phyloP scores from a whole-genome alignment of 2,329 filamentous ascomycete genomes.

The Fusarium brachygibbosum region DNA sequence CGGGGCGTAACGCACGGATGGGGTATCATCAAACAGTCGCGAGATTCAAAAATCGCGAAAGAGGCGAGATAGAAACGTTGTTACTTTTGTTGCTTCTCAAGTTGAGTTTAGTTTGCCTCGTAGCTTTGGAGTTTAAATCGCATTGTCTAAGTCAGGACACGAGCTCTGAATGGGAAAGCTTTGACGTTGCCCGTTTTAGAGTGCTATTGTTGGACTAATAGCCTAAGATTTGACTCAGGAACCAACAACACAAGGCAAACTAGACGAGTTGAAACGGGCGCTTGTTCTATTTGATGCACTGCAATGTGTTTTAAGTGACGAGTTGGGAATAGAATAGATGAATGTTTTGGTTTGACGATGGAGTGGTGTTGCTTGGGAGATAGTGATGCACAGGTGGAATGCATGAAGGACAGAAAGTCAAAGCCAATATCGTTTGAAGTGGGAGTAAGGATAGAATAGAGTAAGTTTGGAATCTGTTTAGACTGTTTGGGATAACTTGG shows the following conservation, averaged over 20 bases:
- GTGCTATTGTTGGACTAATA: neutral
- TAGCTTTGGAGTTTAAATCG: slow-evolving; percentile 8
- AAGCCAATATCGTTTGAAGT: neutral
- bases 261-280: neutral
- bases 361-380: neutral
- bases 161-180: neutral
- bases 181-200: slow-evolving; percentile 3
- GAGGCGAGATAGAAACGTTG: neutral
- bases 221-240: neutral
- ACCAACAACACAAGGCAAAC: slow-evolving; percentile 1
- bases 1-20: slow-evolving; percentile 17
- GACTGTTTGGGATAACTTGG: neutral
- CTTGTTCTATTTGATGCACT: neutral
- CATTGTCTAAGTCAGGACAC: neutral
- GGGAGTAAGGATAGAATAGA: neutral
- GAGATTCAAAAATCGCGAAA: slow-evolving; percentile 1
- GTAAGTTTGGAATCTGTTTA: neutral
- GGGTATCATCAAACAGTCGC: slow-evolving; percentile 1
- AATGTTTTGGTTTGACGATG: neutral
- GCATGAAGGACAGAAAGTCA: neutral
- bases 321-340: neutral
- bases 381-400: neutral
- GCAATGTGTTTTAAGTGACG: neutral
- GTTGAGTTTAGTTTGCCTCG: slow-evolving; percentile 12
- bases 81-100: slow-evolving; percentile 5